Evolutionary conservation across 495 filamentous ascomycete species (phyloP).

Genomic region (Podospora fimiseda): DNA sequence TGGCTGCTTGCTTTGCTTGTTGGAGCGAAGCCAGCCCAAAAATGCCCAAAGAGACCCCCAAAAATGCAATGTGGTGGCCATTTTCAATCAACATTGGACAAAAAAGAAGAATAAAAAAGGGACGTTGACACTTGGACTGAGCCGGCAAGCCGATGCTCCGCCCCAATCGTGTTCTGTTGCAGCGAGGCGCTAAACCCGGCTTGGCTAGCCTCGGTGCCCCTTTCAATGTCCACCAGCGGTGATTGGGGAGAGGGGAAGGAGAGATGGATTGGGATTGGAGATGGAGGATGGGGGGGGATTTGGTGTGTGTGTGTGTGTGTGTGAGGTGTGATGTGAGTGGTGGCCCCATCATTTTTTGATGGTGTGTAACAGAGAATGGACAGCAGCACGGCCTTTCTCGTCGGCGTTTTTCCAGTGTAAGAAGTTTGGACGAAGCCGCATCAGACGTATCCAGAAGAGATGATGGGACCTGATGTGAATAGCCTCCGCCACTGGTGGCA

Average conservation of each 20-base stretch:
- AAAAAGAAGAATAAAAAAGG: not conserved
- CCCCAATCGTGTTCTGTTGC: slow-evolving; percentile 10
- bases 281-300: not conserved
- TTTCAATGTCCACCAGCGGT: not conserved
- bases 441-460: not conserved
- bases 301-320: not conserved
- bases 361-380: not conserved
- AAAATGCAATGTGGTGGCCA: not conserved
- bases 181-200: slow-evolving; percentile 5
- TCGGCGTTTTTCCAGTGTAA: not conserved
- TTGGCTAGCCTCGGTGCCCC: not conserved
- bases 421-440: not conserved
- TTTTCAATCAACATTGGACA: too few relatives aligned
- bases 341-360: too few relatives aligned
- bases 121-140: not conserved
- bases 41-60: not conserved
- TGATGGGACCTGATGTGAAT: not conserved
- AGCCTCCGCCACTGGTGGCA: too few relatives aligned
- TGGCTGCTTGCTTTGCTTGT: too few relatives aligned
- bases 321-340: too few relatives aligned
- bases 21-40: not conserved
- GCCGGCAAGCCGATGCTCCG: slow-evolving; percentile 2
- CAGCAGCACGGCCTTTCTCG: not conserved
- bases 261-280: not conserved
- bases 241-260: not conserved